Base-by-base conservation (phyloP, 177 flowering plant species). In the Vitis hybrid region DNA sequence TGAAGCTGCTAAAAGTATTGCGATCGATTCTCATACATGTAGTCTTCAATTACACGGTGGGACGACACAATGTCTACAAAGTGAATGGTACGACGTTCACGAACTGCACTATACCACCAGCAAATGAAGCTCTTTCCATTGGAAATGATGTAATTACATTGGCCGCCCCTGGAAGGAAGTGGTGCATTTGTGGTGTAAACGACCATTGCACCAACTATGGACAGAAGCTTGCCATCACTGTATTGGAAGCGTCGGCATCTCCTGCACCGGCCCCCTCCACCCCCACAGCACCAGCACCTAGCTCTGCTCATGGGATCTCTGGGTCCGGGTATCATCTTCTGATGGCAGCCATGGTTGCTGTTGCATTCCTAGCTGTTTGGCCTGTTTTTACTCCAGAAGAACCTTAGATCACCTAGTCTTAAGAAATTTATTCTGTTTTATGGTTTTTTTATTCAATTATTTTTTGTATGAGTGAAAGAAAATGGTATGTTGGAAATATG, bases 111-210 rank as follows among this genome's bases (percentile, higher is more conserved):
- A 10, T 7, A 15, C 68, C 77, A n/a, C 60, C 53, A 9, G 11
- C 16, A n/a, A 20, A 2, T n/a, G 59, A 52, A 26, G 62, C 72
- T 5, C 57, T 74, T 9, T 67, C 69, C 4, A 39, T 34, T 14
- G 79, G 81, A 60, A 55, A 70, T 9, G 81, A 80, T 53, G 20
- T 5, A 8, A 55, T 78, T 51, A 19, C 45, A 0, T 61, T 73
- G 45, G 48, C 61, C 11, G 48, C 70, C 1, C 61, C 74, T 8
- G 74, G 82, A 14, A 66, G 39, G 3, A 75, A 79, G 69, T 76
- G 79, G 82, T 79, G 67, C 70, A 76, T 79, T 63, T 73, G 79
- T 61, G 75, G 77, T 10, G 73, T 76, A 1, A 65, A 61, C 18
- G 8, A 73, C 1, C 79, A 76, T 22, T 79, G 82, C 58, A 12